Evolutionary conservation across 192 early-diverging fungal genomes (phyloP), one percentile per base, ranked within the genome.

Genomic region (Phlyctochytrium planicorne): DNA sequence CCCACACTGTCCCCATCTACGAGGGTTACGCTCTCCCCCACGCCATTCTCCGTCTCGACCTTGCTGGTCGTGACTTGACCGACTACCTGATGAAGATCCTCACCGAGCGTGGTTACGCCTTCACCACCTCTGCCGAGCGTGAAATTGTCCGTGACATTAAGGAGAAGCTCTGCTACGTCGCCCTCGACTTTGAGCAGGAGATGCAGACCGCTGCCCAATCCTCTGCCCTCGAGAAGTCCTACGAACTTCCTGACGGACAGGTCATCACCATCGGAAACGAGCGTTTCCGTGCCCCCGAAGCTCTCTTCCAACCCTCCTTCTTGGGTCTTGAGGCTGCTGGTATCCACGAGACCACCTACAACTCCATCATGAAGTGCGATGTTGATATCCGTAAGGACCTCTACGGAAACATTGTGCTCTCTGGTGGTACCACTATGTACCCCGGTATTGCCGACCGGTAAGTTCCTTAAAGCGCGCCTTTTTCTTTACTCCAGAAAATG

Each of bases 91-190:
- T 90, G 91, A 92, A 88, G 69, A 89, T 95, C 78, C 91, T 98
- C 72, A 93, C 89, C 73, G 93, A 97, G 81, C 92, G 94, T 73
- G 97, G 97, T 78, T 92, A 98, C 89, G 83, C 92, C 33, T 93
- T 96, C 89, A 89, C 87, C 63, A 97, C 93, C 83, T 90, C 94
- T 29, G 92, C 95, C 70, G 95, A 97, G 83, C 89, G 91, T 79
- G 95, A 97, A 91, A 95, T 96, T 71, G 95, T 96, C 71, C 94
- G 95, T 81, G 94, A 98, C 75, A 97, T 99, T 85, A 99, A 99
- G 89, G 97, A 98, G 83, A 97, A 96, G 90, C 89, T 96, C 71
- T 93, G 94, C 86, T 97, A 98, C 78, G 95, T 96, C 73, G 95
- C 95, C 63, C 85, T 96, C 47, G 95, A 99, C 85, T 96, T 92